These are phyloP conservation scores for Trichoderma sp. DNA, from an alignment of 2,329 filamentous ascomycete genomes.

Conservation along the genomic window DNA sequence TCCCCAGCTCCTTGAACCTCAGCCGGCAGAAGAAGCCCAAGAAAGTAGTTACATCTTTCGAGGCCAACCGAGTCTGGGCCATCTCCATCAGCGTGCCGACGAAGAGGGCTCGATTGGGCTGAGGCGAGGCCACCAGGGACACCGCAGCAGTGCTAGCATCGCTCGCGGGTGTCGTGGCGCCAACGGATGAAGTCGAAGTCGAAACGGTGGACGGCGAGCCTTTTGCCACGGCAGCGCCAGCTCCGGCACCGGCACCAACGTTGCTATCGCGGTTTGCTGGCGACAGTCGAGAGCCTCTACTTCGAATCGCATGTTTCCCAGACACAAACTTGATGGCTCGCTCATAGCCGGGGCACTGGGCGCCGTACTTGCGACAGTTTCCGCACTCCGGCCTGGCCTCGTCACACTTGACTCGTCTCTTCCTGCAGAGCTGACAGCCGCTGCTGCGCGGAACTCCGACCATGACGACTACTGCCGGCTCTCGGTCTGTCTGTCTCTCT, in stretches of 20 bases:
- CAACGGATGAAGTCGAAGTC: not conserved
- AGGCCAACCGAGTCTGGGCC: conserved; percentile 30
- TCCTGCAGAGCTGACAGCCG: conserved; percentile 47
- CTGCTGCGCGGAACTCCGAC: conserved; percentile 46
- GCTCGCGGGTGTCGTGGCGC: not conserved
- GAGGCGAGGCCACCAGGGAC: conserved; percentile 26
- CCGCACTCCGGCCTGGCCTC: conserved; percentile 47
- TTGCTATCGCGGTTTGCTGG: conserved; percentile 15
- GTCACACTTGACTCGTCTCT: conserved; percentile 52
- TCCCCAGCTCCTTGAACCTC: conserved; percentile 40
- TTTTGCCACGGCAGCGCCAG: conserved; percentile 31
- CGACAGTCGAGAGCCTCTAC: conserved; percentile 32
- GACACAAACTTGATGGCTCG: conserved; percentile 46
- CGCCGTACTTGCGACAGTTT: conserved; percentile 47
- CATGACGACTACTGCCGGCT: conserved; percentile 35
- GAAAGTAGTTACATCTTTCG: conserved; percentile 32
- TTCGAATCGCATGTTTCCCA: conserved; percentile 46
- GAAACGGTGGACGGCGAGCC: conserved; percentile 33
- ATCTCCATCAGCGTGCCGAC: conserved; percentile 41
- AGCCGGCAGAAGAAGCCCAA: conserved; percentile 38
- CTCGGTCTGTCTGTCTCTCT: not conserved
- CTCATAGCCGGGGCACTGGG: conserved; percentile 47
- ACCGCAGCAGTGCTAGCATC: conserved; percentile 19
- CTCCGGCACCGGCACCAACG: conserved; percentile 9
- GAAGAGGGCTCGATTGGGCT: conserved; percentile 38